phyloP scores from a whole-genome alignment of 2,329 filamentous ascomycete genomes.

The Pseudopyrenochaeta lycopersici region DNA sequence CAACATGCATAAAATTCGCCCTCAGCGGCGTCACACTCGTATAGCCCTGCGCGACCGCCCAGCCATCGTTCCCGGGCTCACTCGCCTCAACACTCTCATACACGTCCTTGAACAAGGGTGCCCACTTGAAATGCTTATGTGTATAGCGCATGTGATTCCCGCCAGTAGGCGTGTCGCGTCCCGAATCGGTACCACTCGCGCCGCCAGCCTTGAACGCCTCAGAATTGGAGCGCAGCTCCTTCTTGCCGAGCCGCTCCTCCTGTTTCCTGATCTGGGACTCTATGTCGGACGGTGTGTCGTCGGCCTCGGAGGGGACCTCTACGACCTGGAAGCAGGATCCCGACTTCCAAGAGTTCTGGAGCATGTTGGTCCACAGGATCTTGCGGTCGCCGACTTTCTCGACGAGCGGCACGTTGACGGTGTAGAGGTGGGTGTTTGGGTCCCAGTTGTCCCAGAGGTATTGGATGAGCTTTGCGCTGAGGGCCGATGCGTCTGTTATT shows the following conservation, averaged over 20 bases:
- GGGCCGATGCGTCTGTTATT: conserved; percentile 77
- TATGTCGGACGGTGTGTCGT: conserved; percentile 69
- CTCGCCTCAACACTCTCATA: conserved; percentile 85
- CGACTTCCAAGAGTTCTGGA: conserved; percentile 90
- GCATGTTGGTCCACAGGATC: conserved; percentile 82
- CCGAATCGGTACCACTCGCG: conserved; percentile 29
- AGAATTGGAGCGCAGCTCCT: conserved; percentile 40
- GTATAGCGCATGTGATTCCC: conserved; percentile 62
- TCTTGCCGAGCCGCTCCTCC: conserved; percentile 59
- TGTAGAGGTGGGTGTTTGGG: conserved; percentile 80
- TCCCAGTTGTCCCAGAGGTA: conserved; percentile 79
- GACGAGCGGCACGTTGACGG: conserved; percentile 87
- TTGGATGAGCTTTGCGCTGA: conserved; percentile 81
- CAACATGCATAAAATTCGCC: conserved; percentile 85
- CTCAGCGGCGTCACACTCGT: conserved; percentile 91
- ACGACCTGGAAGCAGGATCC: conserved; percentile 88
- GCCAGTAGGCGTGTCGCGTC: conserved; percentile 36
- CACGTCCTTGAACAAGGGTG: conserved; percentile 85
- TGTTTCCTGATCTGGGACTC: conserved; percentile 78
- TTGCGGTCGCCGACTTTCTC: conserved; percentile 76
- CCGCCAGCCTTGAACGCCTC: conserved; percentile 17
- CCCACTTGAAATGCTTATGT: conserved; percentile 95
- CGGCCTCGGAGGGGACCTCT: conserved; percentile 68
- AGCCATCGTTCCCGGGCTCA: conserved; percentile 86
- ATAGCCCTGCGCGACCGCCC: conserved; percentile 86